Percentiles rank a stretch among this genome's conserved stretches.
phyloP scores from a whole-genome alignment of 73 alveolate species.

The Diophrys sp. region DNA sequence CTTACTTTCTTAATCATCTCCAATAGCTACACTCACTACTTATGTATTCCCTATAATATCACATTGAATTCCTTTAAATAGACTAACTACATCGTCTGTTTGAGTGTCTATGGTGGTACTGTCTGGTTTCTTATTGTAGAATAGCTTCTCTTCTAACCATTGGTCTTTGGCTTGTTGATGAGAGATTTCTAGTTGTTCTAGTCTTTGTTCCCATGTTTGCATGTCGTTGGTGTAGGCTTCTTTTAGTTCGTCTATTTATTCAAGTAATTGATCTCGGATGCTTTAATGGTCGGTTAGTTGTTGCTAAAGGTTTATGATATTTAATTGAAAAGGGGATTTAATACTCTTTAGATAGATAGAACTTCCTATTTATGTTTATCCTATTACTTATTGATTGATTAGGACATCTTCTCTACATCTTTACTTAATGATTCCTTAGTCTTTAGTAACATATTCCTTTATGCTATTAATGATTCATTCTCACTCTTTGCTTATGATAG shows the following conservation, averaged over 20 bases:
- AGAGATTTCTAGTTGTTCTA: not conserved
- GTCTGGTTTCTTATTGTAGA: not conserved
- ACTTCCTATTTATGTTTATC: too few relatives aligned
- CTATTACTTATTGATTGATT: constrained; percentile 17
- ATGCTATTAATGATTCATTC: constrained; percentile 48
- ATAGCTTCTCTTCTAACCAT: not conserved
- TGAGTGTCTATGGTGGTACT: not conserved
- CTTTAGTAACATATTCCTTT: constrained; percentile 50
- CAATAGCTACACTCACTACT: not conserved
- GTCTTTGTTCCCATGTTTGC: not conserved
- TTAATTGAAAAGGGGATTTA: too few relatives aligned
- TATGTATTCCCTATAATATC: not conserved
- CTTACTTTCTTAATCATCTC: not conserved
- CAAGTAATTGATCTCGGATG: not conserved
- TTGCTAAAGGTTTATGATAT: too few relatives aligned
- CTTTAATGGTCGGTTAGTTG: not conserved
- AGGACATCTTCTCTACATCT: constrained; percentile 45
- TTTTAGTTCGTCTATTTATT: too few relatives aligned
- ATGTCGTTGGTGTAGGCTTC: not conserved
- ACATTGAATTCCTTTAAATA: not conserved
- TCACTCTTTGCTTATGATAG: constrained; percentile 13
- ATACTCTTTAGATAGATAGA: too few relatives aligned
- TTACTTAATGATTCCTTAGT: constrained; percentile 29
- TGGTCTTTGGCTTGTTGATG: too few relatives aligned
- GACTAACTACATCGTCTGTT: not conserved